These are phyloP conservation scores for Exserohilum rostratum DNA, from an alignment of 2,329 filamentous ascomycete species.

Conservation along the genomic window DNA sequence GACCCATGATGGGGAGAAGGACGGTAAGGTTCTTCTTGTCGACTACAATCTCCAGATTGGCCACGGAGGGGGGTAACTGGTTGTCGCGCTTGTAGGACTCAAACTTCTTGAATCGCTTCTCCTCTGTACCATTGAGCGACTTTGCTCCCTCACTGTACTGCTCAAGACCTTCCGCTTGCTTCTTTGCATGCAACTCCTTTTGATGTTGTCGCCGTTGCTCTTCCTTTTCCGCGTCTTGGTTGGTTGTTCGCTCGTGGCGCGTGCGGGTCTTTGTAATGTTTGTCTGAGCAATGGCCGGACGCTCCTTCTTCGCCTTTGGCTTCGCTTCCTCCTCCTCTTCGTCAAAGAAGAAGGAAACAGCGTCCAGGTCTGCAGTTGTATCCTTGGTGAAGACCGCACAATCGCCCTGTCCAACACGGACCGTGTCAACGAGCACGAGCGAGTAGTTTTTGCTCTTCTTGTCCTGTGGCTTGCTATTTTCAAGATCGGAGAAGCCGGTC, in stretches of 20 bases:
- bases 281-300: constrained; percentile 86
- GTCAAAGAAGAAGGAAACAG: constrained; percentile 98
- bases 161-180: constrained; percentile 80
- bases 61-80: constrained; percentile 81
- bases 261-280: constrained; percentile 95
- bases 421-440: constrained; percentile 88
- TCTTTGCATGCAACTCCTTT: constrained; percentile 84
- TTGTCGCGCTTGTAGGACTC: constrained; percentile 99
- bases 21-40: constrained; percentile 90
- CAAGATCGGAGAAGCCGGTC: constrained; percentile 86
- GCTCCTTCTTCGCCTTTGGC: constrained; percentile 83
- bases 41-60: constrained; percentile 86
- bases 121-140: constrained; percentile 84
- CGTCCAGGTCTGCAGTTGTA: constrained; percentile 87
- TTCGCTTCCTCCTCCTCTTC: constrained; percentile 89
- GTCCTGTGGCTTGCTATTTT: constrained; percentile 85
- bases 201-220: constrained; percentile 88
- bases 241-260: constrained; percentile 85
- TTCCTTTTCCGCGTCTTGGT: constrained; percentile 88
- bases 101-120: constrained; percentile 98
- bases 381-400: constrained; percentile 92
- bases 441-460: constrained; percentile 90
- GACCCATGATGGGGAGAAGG: constrained; percentile 94
- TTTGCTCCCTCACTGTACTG: constrained; percentile 85
- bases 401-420: constrained; percentile 81